These are phyloP conservation scores for Puccinellia tenuiflora DNA, from an alignment of 176 grass and related monocot genomes.

Conservation along the genomic window DNA sequence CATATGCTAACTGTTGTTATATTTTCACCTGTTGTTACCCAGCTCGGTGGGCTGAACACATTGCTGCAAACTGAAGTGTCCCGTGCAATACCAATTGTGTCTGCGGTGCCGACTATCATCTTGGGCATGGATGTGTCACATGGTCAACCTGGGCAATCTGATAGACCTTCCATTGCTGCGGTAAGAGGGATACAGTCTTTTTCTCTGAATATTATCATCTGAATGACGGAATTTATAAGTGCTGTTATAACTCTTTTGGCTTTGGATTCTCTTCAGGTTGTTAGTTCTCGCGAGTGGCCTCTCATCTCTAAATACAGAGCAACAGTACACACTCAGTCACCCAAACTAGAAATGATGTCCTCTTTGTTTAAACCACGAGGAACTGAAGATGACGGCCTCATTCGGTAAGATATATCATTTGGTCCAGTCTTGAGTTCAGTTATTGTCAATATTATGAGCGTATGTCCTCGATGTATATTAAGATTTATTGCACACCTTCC, in stretches of 20 bases:
- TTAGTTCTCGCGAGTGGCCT: conserved; percentile 82
- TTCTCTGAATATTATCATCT: not conserved
- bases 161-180: conserved; percentile 83
- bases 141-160: conserved; percentile 74
- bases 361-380: conserved; percentile 69
- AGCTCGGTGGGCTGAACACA: conserved; percentile 87
- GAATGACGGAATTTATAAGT: not conserved
- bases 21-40: not conserved
- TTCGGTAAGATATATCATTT: not conserved
- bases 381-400: conserved; percentile 54
- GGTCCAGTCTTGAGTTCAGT: not conserved
- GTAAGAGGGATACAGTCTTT: conserved; percentile 29
- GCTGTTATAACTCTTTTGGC: not conserved
- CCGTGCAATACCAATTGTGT: conserved; percentile 52
- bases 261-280: conserved; percentile 47
- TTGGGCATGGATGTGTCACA: conserved; percentile 93
- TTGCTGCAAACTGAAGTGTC: conserved; percentile 58
- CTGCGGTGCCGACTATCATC: conserved; percentile 62
- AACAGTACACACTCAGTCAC: conserved; percentile 66
- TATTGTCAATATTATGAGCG: not conserved
- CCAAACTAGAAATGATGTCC: conserved; percentile 73
- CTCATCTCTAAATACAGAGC: conserved; percentile 81
- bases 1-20: not conserved
- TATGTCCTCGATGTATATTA: not conserved
- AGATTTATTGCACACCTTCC: not conserved